Evolutionary conservation across 2,329 filamentous ascomycete species (phyloP), one percentile per base, ranked within the genome.

Genomic region (Xylaria digitata): DNA sequence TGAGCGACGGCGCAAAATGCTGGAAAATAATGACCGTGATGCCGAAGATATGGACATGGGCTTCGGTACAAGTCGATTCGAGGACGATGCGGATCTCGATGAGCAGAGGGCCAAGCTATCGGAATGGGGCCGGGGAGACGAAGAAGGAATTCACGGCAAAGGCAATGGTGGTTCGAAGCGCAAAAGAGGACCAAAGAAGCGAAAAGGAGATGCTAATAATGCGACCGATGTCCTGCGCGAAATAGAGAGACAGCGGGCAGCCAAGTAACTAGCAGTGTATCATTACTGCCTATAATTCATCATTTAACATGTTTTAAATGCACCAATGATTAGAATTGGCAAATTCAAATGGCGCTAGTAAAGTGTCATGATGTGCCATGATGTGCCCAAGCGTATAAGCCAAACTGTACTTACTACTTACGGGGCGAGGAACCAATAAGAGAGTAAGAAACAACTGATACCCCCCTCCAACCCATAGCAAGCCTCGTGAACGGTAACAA

Each of bases 1-100:
- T 69, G 89, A 89, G 56, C 89, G 91, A 7, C 87, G 90, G 58
- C 90, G 89, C 78, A 90, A 87, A 71, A 91, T 97, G 82, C 83
- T 97, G 6, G 84, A 90, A 73, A 86, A 86, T 66, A 88, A 89
- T 62, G 91, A 92, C 72, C 87, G 94, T 54, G 95, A 98, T 77
- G 89, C 94, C 54, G 90, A 95, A 64, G 95, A 99, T 80, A 86
- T 99, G 81, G 96, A 99, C 75, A 88, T 98, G 84, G 95, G 94
- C 67, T 98, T 99, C 75, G 96, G 96, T 40, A 92, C 90, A 21
- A 96, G 91, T 75, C 87, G 95, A 32, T 90, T 93, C 74, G 94
- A 92, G 61, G 96, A 97, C 75, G 94, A 94, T 56, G 94, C 94
- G 66, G 94, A 97, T 70, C 87, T 91, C 70, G 92, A 94, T 23